A percentile compares a stretch with the other conserved stretches of the same genome.
Evolutionary conservation across 2,329 filamentous ascomycete species (phyloP).

Genomic region (Pestalotiopsis sp.): DNA sequence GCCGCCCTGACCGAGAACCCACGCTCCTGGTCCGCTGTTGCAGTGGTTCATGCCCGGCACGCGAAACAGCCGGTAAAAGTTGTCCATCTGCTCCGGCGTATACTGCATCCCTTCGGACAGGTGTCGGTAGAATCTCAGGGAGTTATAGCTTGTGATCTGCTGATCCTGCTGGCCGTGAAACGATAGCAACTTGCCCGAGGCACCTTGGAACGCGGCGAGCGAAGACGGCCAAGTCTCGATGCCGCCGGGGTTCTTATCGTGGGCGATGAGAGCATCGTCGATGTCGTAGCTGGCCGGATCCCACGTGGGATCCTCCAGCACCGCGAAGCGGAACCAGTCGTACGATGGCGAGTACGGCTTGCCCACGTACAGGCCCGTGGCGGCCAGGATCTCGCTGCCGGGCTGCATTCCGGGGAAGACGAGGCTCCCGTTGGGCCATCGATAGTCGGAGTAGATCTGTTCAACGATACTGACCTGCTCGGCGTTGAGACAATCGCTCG

Average conservation of each 20-base stretch:
- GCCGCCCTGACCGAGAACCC: slow-evolving; percentile 28
- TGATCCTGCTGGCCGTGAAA: slow-evolving; percentile 45
- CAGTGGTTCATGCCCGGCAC: slow-evolving; percentile 53
- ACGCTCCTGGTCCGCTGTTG: slow-evolving; percentile 46
- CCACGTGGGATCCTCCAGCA: slow-evolving; percentile 45
- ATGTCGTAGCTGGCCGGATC: slow-evolving; percentile 35
- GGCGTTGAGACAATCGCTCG: slow-evolving; percentile 41
- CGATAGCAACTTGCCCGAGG: slow-evolving; percentile 40
- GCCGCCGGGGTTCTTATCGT: slow-evolving; percentile 18
- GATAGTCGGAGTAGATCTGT: slow-evolving; percentile 41
- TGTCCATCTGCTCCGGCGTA: slow-evolving; percentile 31
- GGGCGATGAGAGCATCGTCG: slow-evolving; percentile 31
- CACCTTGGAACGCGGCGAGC: slow-evolving; percentile 33
- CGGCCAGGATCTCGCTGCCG: slow-evolving; percentile 42
- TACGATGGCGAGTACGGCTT: slow-evolving; percentile 40
- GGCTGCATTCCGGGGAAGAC: slow-evolving; percentile 52
- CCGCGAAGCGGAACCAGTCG: slow-evolving; percentile 49
- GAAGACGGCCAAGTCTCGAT: slow-evolving; percentile 34
- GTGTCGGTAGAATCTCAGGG: slow-evolving; percentile 47
- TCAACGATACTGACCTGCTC: slow-evolving; percentile 44
- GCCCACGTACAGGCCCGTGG: slow-evolving; percentile 39
- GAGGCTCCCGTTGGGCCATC: slow-evolving; percentile 43
- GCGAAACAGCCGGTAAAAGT: slow-evolving; percentile 44
- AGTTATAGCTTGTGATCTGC: slow-evolving; percentile 45
- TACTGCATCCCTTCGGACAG: slow-evolving; percentile 41